Evolutionary conservation across 129 eudicot species (phyloP).

Genomic region (Apium graveolens): DNA sequence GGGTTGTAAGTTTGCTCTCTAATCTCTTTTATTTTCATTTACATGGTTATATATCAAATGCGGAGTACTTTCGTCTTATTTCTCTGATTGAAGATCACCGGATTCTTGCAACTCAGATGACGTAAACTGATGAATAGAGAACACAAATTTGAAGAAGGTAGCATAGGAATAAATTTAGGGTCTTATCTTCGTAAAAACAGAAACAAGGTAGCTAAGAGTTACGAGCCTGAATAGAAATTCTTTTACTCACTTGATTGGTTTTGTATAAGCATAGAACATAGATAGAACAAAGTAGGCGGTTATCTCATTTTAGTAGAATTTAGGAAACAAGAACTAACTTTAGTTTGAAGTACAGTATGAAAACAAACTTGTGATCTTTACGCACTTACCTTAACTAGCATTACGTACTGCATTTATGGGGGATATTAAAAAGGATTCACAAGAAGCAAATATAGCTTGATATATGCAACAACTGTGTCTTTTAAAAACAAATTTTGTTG

Average conservation of each 20-base stretch:
- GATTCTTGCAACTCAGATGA: neutral
- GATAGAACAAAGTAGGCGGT: neutral
- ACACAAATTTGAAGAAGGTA: neutral
- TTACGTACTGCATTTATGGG: neutral
- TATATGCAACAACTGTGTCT: neutral
- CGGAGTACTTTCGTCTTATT: neutral
- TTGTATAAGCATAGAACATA: neutral
- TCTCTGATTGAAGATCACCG: neutral
- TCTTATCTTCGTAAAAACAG: neutral
- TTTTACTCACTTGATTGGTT: neutral
- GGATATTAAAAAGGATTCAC: neutral
- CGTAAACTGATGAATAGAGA: neutral
- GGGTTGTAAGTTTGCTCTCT: conserved; percentile 47
- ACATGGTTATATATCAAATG: neutral
- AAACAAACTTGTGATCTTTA: neutral
- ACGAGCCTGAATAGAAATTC: neutral
- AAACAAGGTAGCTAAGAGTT: neutral
- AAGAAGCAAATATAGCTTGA: neutral
- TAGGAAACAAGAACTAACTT: neutral
- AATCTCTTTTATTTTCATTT: neutral
- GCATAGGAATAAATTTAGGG: neutral
- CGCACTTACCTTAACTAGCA: neutral
- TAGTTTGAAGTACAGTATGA: neutral
- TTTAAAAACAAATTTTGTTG: conserved; percentile 5
- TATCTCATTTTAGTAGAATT: neutral